Evolutionary conservation across 2,329 filamentous ascomycete species (phyloP).

Genomic region (Aspergillus jensenii): DNA sequence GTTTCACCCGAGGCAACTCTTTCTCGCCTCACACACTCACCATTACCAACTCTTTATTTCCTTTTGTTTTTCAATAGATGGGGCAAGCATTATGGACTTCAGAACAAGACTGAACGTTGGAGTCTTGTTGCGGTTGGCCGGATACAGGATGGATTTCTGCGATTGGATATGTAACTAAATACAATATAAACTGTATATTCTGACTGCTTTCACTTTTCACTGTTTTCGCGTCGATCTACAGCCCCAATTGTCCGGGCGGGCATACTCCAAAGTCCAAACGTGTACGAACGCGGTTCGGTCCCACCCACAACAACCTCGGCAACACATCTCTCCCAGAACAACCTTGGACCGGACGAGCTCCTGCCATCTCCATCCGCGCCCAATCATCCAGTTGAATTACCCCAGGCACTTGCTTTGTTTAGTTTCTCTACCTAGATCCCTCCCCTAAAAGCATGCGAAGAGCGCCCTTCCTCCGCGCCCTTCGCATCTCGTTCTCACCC

Average conservation of each 20-base stretch:
- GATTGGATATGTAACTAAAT: neutral
- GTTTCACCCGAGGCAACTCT: neutral
- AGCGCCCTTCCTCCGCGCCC: neutral
- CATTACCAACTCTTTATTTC: slow-evolving; percentile 1
- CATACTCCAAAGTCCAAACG: no score
- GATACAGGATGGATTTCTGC: neutral
- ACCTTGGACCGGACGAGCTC: neutral
- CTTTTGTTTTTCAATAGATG: slow-evolving; percentile 7
- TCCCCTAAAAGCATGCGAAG: slow-evolving; percentile 3
- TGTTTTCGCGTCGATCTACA: neutral
- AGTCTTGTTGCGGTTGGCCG: neutral
- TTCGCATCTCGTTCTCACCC: neutral
- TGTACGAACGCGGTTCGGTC: neutral
- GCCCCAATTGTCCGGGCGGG: no score
- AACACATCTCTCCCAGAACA: neutral
- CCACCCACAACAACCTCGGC: slow-evolving; percentile 1
- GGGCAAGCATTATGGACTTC: neutral
- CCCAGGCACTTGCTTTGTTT: neutral
- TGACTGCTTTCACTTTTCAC: neutral
- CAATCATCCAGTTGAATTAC: neutral
- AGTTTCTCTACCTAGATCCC: neutral
- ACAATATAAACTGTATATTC: neutral
- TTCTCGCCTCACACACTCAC: neutral
- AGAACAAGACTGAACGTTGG: neutral
- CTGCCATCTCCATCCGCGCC: neutral